phyloP scores from a whole-genome alignment of 2,329 filamentous ascomycete genomes.

The Ophiocordyceps unilateralis region DNA sequence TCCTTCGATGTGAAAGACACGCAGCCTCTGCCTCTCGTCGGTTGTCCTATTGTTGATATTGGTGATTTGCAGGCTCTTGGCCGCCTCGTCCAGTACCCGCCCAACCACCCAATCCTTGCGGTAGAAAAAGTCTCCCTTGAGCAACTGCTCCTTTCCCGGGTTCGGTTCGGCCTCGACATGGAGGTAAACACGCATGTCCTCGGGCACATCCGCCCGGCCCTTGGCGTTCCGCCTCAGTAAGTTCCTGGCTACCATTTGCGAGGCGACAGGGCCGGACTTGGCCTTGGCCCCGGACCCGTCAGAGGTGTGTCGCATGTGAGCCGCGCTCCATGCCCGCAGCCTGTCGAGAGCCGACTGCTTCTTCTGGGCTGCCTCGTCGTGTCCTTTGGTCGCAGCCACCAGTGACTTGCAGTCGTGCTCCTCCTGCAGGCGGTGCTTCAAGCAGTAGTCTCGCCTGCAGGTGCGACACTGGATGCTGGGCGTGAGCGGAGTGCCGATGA shows the following conservation, averaged over 20 bases:
- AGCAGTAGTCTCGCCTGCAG: conserved; percentile 60
- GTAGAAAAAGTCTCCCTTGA: conserved; percentile 68
- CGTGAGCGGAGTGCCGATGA: conserved; percentile 49
- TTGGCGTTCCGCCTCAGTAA: conserved; percentile 70
- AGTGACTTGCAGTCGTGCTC: conserved; percentile 77
- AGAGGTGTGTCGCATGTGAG: conserved; percentile 50
- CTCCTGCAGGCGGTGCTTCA: conserved; percentile 59
- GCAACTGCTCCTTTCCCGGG: conserved; percentile 68
- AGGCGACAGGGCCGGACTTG: conserved; percentile 44
- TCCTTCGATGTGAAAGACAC: conserved; percentile 86
- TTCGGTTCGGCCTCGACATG: conserved; percentile 81
- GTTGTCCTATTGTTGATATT: conserved; percentile 69
- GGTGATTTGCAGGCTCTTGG: conserved; percentile 58
- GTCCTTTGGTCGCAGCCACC: conserved; percentile 29
- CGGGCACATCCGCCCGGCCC: conserved; percentile 65
- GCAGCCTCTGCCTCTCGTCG: conserved; percentile 60
- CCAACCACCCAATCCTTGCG: conserved; percentile 81
- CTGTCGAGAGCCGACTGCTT: conserved; percentile 59
- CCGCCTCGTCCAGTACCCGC: conserved; percentile 60
- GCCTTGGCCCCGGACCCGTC: conserved; percentile 40
- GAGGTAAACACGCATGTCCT: conserved; percentile 77
- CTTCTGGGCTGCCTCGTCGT: conserved; percentile 37
- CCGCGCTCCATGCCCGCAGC: conserved; percentile 61
- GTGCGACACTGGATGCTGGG: conserved; percentile 53
- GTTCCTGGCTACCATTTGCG: conserved; percentile 48